Evolutionary conservation across 305 asterid species (phyloP), one percentile per base, ranked within the genome.

Genomic region (Rubia balearica): DNA sequence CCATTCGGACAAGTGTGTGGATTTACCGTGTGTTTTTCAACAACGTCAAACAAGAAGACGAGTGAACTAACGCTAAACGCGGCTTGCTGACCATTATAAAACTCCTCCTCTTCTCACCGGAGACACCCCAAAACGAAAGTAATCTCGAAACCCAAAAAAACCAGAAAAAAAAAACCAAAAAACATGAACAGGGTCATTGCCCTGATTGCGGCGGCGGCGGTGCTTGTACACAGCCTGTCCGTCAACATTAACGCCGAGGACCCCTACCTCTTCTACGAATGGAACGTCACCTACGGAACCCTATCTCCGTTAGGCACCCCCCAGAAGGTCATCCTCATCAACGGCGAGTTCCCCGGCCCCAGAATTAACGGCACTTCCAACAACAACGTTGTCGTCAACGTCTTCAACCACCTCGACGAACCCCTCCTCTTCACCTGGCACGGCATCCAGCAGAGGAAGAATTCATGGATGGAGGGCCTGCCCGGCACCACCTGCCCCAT

Each of bases 401-500:
- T 88, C 0, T 74, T 85, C 76, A 89, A 89, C 78, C 64, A 89
- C 45, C 85, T 89, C 0, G 84, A 81, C 19, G 90, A 86, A 74
- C 90, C 96, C 0, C 78, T 89, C 24, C 81, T 89, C 8, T 65
- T 89, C 40, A 81, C 85, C 0, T 89, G 96, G 96, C 83, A 83
- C 5, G 95, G 95, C 1, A 41, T 88, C 65, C 88, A 88, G 19
- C 90, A 82, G 68, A 79, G 95, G 79, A 86, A 86, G 76, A 88
- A 88, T 61, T 86, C 88, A 0, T 88, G 95, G 95, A 82, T 80
- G 46, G 95, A 85, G 53, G 91, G 91, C 0, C 46, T 71, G 5
- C 62, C 57, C 0, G 95, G 91, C 9, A 88, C 89, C 7, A 83
- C 69, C 36, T 88, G 91, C 41, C 95, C 91, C 0, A 88, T 88